Conservation (phyloP, 2,329 filamentous ascomycete species). For the Pseudogymnoascus pannorum region DNA sequence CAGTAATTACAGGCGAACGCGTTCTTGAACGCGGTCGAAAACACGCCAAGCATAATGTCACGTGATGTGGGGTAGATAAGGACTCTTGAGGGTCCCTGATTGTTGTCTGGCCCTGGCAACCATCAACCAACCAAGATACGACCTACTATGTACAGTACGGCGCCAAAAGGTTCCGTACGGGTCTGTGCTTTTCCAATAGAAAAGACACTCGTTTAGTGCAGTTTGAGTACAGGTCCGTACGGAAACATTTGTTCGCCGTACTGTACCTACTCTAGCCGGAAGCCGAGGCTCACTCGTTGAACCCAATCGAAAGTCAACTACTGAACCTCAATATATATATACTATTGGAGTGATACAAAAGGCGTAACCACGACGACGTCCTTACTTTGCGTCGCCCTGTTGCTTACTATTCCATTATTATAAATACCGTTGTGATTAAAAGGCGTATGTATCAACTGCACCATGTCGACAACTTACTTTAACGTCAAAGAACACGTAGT, state of each 20-base stretch:
- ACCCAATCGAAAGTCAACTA: background rate
- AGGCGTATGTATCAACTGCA: background rate
- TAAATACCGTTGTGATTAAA: background rate
- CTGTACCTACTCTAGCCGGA: background rate
- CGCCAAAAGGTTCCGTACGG: no score
- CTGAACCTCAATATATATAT: background rate
- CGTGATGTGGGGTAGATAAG: background rate
- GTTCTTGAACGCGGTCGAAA: slow-evolving; percentile 5
- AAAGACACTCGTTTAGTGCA: no score
- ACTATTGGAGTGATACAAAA: background rate
- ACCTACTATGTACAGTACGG: no score
- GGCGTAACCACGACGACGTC: background rate
- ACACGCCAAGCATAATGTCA: background rate
- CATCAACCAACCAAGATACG: no score
- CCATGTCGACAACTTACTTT: slow-evolving; percentile 38
- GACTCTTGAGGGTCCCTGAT: background rate
- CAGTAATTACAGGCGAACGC: slow-evolving; percentile 3
- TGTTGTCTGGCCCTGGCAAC: background rate
- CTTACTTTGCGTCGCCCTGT: background rate
- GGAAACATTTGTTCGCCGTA: no score
- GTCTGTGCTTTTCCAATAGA: no score
- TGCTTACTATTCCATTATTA: background rate
- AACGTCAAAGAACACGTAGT: slow-evolving; percentile 66
- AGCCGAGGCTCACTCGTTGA: slow-evolving; percentile 4
- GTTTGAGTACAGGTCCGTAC: no score